These are phyloP conservation scores for Pythium phragmiticola DNA, from an alignment of 352 stramenopile species.

Conservation along the genomic window DNA sequence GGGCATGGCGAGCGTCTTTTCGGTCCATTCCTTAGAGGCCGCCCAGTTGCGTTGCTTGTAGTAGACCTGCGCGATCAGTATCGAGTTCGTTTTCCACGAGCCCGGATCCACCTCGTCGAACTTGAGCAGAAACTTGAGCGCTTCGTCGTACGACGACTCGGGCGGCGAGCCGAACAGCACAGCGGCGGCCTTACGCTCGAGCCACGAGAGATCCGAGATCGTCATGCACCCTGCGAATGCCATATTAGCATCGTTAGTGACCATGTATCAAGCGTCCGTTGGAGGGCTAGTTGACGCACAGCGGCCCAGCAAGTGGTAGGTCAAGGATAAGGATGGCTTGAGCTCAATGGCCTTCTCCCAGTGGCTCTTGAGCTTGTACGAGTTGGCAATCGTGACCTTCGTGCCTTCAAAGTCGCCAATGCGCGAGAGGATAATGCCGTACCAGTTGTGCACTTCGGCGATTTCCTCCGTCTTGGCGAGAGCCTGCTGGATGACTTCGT, in stretches of 20 bases:
- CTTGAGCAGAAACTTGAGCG: conserved; percentile 69
- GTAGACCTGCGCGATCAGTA: conserved; percentile 82
- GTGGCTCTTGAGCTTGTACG: conserved; percentile 75
- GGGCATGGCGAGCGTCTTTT: conserved; percentile 65
- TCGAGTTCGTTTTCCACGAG: conserved; percentile 83
- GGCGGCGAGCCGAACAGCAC: conserved; percentile 82
- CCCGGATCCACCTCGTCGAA: conserved; percentile 67
- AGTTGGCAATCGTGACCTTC: conserved; percentile 83
- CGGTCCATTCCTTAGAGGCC: conserved; percentile 68
- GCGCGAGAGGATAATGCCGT: conserved; percentile 79
- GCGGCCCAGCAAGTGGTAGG: conserved; percentile 75
- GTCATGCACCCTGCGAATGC: conserved; percentile 58
- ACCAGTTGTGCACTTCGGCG: conserved; percentile 80
- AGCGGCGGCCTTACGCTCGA: conserved; percentile 79
- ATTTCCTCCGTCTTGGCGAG: conserved; percentile 24
- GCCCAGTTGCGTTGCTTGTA: conserved; percentile 72
- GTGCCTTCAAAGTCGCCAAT: conserved; percentile 87
- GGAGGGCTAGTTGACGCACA: conserved; percentile 31
- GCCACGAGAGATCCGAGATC: conserved; percentile 82
- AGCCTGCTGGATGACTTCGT: conserved; percentile 55
- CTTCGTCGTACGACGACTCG: conserved; percentile 81
- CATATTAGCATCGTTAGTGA: not conserved
- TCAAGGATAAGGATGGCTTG: conserved; percentile 67
- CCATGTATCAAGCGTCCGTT: too few species aligned
- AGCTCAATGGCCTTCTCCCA: conserved; percentile 76